Evolutionary conservation across 73 alveolate species (phyloP).

Genomic region (Tetrahymena borealis): DNA sequence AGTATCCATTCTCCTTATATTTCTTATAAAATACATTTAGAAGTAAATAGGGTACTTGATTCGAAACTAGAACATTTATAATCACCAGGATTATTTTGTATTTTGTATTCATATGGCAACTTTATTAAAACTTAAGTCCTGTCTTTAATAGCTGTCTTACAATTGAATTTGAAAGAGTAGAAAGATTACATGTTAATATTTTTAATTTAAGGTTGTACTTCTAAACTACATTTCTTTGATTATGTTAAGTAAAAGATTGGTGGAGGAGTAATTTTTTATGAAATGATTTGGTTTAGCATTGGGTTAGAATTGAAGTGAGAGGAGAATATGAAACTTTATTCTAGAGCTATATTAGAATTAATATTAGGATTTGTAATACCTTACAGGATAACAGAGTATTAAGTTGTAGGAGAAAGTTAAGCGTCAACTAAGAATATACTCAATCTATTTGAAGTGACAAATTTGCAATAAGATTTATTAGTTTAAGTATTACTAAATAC

Average conservation of each 20-base stretch:
- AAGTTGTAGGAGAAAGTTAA: neutral
- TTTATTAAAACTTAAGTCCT: neutral
- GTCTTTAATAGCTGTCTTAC: neutral
- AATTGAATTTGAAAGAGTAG: neutral
- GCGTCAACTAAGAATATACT: neutral
- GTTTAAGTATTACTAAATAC: neutral
- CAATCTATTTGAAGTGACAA: neutral
- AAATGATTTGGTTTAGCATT: neutral
- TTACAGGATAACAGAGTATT: neutral
- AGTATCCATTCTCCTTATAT: neutral
- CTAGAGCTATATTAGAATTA: neutral
- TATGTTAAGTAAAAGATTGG: neutral
- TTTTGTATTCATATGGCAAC: neutral
- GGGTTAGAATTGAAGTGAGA: neutral
- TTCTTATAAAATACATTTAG: neutral
- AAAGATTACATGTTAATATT: neutral
- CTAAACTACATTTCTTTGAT: neutral
- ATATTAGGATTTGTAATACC: neutral
- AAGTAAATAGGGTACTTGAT: neutral
- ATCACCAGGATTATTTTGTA: neutral
- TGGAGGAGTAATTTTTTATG: neutral
- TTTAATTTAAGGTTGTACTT: neutral
- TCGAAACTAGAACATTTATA: neutral
- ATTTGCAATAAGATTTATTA: neutral
- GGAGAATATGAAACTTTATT: neutral